Conservation (phyloP, 164 flowering plant genomes). For the Sextonia rubra region DNA sequence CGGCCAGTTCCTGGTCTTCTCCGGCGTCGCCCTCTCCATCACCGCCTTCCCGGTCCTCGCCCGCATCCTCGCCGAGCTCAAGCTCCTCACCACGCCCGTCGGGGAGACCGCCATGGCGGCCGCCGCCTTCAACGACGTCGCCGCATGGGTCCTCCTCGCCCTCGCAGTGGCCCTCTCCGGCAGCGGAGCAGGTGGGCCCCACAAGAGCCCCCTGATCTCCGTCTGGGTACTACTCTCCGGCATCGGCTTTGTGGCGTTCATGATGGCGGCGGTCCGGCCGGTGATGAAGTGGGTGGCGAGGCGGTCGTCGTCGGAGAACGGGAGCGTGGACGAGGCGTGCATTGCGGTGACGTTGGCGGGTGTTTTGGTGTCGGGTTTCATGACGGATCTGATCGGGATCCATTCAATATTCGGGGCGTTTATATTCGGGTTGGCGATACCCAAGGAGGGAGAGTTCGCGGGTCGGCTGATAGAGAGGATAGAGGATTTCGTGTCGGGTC, state of each 20-base stretch:
- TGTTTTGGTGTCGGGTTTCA: conserved; percentile 36
- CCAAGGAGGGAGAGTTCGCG: conserved; percentile 35
- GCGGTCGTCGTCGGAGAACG: conserved; percentile 33
- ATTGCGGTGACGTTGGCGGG: conserved; percentile 39
- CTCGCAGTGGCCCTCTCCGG: conserved; percentile 31
- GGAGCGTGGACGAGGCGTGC: conserved; percentile 32
- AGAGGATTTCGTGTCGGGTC: conserved; percentile 41
- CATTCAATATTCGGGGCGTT: conserved; percentile 51
- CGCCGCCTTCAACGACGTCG: conserved; percentile 32
- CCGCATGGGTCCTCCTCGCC: conserved; percentile 35
- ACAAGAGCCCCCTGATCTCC: conserved; percentile 20
- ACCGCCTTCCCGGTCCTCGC: conserved; percentile 41
- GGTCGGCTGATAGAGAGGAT: conserved; percentile 31
- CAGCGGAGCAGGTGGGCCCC: conserved; percentile 12
- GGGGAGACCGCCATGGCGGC: conserved; percentile 37
- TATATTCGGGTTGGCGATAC: conserved; percentile 40
- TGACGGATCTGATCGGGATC: conserved; percentile 42
- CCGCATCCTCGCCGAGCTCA: conserved; percentile 32
- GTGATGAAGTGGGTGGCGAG: conserved; percentile 43
- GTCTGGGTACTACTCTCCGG: conserved; percentile 40
- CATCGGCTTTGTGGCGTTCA: conserved; percentile 44
- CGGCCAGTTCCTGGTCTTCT: conserved; percentile 26
- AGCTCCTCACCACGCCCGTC: conserved; percentile 23
- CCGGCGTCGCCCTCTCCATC: conserved; percentile 34
- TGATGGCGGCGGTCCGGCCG: conserved; percentile 43